Conservation (phyloP, 441 rosid species). For the Pelargonium cotyledonis region DNA sequence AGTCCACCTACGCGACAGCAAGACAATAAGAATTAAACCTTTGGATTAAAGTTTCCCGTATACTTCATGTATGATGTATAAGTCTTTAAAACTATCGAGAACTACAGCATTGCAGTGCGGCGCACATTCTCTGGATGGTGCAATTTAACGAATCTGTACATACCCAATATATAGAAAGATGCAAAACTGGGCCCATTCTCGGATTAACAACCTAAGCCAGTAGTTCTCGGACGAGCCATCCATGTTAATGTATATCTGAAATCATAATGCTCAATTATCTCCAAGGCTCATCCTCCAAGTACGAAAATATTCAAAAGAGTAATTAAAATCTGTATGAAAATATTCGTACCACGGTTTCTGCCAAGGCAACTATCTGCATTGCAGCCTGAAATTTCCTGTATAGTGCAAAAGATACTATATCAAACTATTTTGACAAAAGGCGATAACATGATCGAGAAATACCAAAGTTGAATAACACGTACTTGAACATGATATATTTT, state of each 20-base stretch:
- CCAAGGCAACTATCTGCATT: conserved; percentile 82
- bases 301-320: not conserved
- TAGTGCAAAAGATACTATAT: conserved; percentile 7
- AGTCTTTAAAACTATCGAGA: not conserved
- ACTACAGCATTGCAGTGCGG: not conserved
- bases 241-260: conserved; percentile 66
- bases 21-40: conserved; percentile 5
- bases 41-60: conserved; percentile 1
- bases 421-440: not conserved
- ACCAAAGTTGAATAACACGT: conserved; percentile 19
- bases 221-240: conserved; percentile 61
- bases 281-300: not conserved
- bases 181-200: conserved; percentile 85
- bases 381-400: conserved; percentile 83
- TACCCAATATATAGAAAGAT: conserved; percentile 83
- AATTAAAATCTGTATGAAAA: not conserved
- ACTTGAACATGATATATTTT: conserved; percentile 86
- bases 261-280: conserved; percentile 15
- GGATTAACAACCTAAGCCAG: conserved; percentile 70
- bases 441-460: not conserved
- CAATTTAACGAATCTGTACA: conserved; percentile 9
- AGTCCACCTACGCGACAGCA: conserved; percentile 55
- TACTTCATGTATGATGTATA: not conserved
- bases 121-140: not conserved
- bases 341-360: conserved; percentile 65